These are phyloP conservation scores for Rostrohypoxylon terebratum DNA, from an alignment of 495 filamentous ascomycete genomes.

Conservation along the genomic window DNA sequence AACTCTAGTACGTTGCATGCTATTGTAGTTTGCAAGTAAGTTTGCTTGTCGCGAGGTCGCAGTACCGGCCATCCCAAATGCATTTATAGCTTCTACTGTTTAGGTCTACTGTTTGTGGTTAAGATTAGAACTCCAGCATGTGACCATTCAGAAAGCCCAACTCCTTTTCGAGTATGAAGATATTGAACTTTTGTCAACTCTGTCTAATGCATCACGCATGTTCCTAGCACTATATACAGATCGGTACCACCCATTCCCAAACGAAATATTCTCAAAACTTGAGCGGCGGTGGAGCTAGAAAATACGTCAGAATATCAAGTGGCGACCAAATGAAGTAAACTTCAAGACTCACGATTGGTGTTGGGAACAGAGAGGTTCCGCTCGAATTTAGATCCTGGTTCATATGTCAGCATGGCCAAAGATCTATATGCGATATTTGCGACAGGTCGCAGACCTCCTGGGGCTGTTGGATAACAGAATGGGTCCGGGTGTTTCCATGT, in stretches of 20 bases:
- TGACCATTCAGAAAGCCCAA: not conserved
- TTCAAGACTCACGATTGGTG: conserved; percentile 76
- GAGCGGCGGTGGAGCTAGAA: conserved; percentile 57
- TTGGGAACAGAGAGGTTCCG: conserved; percentile 85
- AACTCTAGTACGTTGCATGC: not conserved
- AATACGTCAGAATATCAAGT: conserved; percentile 21
- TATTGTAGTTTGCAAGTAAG: too few relatives aligned
- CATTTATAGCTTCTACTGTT: too few relatives aligned
- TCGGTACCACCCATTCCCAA: conserved; percentile 6
- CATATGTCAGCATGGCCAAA: conserved; percentile 31
- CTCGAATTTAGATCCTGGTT: conserved; percentile 91
- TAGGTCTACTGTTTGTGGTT: too few relatives aligned
- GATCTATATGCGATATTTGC: conserved; percentile 1
- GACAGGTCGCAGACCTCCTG: conserved; percentile 78
- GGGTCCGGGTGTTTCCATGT: conserved; percentile 98
- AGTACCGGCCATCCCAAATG: not conserved
- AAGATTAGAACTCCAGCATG: not conserved
- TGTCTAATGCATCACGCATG: conserved; percentile 18
- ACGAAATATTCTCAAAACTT: conserved; percentile 54
- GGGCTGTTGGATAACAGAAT: conserved; percentile 86
- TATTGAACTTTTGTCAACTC: not conserved
- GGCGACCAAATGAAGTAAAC: not conserved
- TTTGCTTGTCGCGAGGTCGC: too few relatives aligned
- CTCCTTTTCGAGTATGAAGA: not conserved
- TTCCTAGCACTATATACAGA: conserved; percentile 48